These are phyloP conservation scores for Cryphonectria radicalis DNA, from an alignment of 2,329 filamentous ascomycete species.

Conservation along the genomic window DNA sequence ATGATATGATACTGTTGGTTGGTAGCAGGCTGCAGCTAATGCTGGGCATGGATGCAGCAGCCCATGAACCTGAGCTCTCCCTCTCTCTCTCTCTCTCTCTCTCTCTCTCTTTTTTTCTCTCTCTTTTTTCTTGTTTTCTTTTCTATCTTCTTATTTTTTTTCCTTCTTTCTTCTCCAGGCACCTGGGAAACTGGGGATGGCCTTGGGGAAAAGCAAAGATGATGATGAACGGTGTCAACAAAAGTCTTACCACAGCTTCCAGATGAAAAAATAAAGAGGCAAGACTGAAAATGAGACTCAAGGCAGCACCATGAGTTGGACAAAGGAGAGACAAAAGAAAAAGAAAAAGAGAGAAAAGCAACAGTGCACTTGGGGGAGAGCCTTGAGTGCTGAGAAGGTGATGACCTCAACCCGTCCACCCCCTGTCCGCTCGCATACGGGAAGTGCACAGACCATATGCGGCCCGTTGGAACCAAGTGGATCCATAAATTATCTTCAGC, in stretches of 20 bases:
- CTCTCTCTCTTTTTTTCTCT: neutral
- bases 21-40: neutral
- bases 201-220: neutral
- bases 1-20: neutral
- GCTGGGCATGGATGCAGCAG: neutral
- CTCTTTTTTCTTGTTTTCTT: too few relatives aligned
- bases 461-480: conserved; percentile 1
- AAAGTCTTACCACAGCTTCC: too few relatives aligned
- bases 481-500: neutral
- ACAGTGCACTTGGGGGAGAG: neutral
- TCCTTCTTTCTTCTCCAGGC: neutral
- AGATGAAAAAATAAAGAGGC: neutral
- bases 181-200: neutral
- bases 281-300: too few relatives aligned
- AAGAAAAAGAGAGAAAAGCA: neutral
- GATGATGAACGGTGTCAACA: neutral
- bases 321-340: too few relatives aligned
- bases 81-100: neutral
- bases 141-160: too few relatives aligned
- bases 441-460: conserved; percentile 10
- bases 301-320: too few relatives aligned
- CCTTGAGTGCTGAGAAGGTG: neutral
- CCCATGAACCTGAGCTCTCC: neutral
- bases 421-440: neutral
- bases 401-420: neutral